phyloP scores from a whole-genome alignment of 345 rosid genomes.

The Syzygium oleosum region DNA sequence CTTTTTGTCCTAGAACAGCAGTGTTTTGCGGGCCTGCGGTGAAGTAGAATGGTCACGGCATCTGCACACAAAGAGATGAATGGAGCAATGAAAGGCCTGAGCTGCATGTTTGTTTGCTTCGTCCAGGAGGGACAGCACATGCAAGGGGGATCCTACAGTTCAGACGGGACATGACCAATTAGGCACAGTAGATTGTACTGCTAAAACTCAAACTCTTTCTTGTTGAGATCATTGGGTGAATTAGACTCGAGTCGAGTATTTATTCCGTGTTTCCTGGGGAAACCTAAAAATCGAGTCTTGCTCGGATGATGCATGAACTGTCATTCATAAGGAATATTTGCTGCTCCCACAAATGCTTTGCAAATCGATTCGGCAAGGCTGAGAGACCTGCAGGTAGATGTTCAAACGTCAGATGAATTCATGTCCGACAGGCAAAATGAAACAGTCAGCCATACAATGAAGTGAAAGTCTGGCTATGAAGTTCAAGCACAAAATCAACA shows the following conservation, averaged over 20 bases:
- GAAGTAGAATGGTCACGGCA: neutral
- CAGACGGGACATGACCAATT: neutral
- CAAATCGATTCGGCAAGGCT: neutral
- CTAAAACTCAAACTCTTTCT: neutral
- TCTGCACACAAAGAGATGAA: neutral
- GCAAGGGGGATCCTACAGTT: neutral
- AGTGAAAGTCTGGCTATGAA: neutral
- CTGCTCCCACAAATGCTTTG: neutral
- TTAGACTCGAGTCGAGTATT: fast-evolving
- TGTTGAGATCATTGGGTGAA: neutral
- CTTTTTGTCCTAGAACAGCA: neutral
- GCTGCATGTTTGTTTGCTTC: neutral
- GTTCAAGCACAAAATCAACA: neutral
- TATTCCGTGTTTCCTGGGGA: neutral
- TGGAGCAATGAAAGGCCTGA: neutral
- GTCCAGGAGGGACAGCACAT: neutral
- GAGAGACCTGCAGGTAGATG: neutral
- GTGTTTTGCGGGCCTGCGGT: neutral
- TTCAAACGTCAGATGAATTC: neutral
- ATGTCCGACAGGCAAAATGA: neutral
- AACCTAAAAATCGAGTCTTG: neutral
- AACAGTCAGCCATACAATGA: neutral
- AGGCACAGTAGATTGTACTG: neutral
- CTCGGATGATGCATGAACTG: neutral
- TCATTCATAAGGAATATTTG: neutral